Base-by-base conservation (phyloP, 108 stramenopile genomes). In the Discostella stelligeroides region DNA sequence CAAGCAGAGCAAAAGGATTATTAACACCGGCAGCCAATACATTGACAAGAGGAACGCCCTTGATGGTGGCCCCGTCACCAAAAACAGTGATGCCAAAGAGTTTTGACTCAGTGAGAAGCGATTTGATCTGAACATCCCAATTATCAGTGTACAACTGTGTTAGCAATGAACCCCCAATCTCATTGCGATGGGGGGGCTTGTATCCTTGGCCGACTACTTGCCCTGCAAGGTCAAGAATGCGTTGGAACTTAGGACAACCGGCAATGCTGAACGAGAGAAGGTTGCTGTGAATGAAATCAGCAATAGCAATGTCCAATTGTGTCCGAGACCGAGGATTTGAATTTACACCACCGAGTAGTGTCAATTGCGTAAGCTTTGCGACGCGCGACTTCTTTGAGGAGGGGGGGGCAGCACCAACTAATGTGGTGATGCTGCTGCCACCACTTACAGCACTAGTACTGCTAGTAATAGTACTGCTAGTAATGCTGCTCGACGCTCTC, bases 231-330 rank as follows among this genome's bases (percentile, higher is more conserved):
- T 53, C 51, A 24, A 53, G 17, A 23, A 20, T 23, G 4, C 23
- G 17, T 24, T 23, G 2, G 21, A 53, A 53, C 51, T 53, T 53
- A 20, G 23, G 17, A 23, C 23, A 20, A 2, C 23, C 4, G 1
- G 21, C 51, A 21, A 53, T 23, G 21, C 21, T 53, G 23, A 53
- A 53, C 17, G 20, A 7, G 4, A 53, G 17, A 4, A 24, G 21
- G 24, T 53, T 53, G 23, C 51, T 53, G 51, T 53, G 51, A 7
- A 53, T 53, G 21, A 53, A 53, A 53, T 53, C 51, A 4, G 51
- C 51, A 23, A 53, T 53, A 11, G 51, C 51, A 53, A 53, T 24
- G 23, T 53, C 51, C 51, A 53, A 6, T 24, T 53, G 17, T 23
- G 51, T 53, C 17, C 4, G 23, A 53, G 51, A 1, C 23, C 7